phyloP scores from a whole-genome alignment of 805 yeast species.

The Saturnispora besseyi region DNA sequence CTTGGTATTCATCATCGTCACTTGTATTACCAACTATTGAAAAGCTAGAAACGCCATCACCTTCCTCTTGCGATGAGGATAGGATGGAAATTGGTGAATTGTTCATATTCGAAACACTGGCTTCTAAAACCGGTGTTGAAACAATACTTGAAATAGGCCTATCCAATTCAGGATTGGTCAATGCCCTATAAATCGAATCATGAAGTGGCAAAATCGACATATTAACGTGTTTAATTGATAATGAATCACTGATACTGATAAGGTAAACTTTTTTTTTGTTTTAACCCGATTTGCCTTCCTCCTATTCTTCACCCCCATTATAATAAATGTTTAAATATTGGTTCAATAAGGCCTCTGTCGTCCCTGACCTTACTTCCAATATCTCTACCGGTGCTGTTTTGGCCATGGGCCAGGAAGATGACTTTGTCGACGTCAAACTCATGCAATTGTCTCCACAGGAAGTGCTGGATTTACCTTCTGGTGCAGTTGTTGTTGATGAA shows the following conservation, averaged over 20 bases:
- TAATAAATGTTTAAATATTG: slow-evolving; percentile 3
- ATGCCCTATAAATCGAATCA: slow-evolving; percentile 6
- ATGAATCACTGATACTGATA: not conserved
- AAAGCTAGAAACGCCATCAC: slow-evolving; percentile 1
- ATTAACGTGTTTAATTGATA: not conserved
- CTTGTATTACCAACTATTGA: not conserved
- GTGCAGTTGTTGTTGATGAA: slow-evolving; percentile 23
- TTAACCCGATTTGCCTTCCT: not conserved
- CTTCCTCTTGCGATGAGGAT: slow-evolving; percentile 10
- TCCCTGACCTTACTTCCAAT: not conserved
- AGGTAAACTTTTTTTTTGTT: not conserved
- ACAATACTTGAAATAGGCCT: slow-evolving; percentile 3
- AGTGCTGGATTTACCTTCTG: slow-evolving; percentile 32
- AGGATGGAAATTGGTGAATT: slow-evolving; percentile 3
- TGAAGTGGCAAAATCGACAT: slow-evolving; percentile 9
- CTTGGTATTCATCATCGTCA: not conserved
- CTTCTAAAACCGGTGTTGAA: not conserved
- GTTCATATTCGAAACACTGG: not conserved
- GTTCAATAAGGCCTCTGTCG: not conserved
- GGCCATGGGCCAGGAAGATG: slow-evolving; percentile 26
- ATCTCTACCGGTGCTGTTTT: not conserved
- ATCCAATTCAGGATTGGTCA: slow-evolving; percentile 7
- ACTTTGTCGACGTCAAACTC: slow-evolving; percentile 37
- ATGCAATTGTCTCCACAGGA: slow-evolving; percentile 46
- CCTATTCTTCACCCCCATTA: not conserved